A percentile compares a stretch with the other conserved stretches of the same genome.
These are phyloP conservation scores for Sinapis alba DNA, from an alignment of 441 rosid genomes.

Conservation along the genomic window DNA sequence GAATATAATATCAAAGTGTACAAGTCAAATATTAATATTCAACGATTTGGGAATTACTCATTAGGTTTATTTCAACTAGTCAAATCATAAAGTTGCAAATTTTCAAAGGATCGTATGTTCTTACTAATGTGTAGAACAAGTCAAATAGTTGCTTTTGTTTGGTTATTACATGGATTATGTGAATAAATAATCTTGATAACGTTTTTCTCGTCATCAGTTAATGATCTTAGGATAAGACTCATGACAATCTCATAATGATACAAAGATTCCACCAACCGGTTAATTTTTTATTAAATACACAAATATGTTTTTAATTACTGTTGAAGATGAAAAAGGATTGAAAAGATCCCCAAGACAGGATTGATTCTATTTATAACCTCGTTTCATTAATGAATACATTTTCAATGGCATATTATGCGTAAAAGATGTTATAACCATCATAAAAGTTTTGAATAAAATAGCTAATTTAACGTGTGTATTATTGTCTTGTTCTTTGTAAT, in stretches of 20 bases:
- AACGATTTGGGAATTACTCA: too few species aligned
- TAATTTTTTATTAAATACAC: background rate
- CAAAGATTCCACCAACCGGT: too few species aligned
- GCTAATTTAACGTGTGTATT: background rate
- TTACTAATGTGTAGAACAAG: too few species aligned
- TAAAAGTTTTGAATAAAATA: background rate
- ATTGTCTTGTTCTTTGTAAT: background rate
- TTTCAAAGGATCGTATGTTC: too few species aligned
- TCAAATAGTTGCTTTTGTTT: too few species aligned
- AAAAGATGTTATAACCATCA: background rate
- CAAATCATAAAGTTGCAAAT: too few species aligned
- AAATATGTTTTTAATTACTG: background rate
- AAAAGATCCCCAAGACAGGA: constrained; percentile 4
- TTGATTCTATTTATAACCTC: background rate
- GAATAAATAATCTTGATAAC: too few species aligned
- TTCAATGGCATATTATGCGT: background rate
- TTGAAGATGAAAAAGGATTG: background rate
- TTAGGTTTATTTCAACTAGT: too few species aligned
- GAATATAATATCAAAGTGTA: background rate
- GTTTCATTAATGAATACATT: background rate
- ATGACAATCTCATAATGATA: too few species aligned
- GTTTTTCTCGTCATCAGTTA: too few species aligned
- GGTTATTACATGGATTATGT: too few species aligned
- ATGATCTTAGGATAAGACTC: too few species aligned
- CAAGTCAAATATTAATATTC: constrained; percentile 25